Evolutionary conservation across 129 eudicot species (phyloP).

Genomic region (Solidago caesia): DNA sequence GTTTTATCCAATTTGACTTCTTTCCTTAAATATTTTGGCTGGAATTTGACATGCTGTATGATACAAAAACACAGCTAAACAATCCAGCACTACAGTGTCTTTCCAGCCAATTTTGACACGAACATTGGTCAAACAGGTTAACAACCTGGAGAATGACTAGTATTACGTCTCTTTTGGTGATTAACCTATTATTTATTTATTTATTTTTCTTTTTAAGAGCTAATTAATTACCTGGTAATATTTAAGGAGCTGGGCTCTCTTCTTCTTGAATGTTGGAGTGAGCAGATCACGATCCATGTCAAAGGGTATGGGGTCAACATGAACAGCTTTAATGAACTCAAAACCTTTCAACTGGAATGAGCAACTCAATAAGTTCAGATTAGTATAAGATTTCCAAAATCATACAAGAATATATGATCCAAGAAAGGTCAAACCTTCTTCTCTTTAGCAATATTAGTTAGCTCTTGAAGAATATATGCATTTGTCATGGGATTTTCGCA

Average conservation of each 20-base stretch:
- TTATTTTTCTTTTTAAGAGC: background rate
- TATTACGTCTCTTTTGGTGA: background rate
- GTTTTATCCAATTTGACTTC: too few relatives aligned
- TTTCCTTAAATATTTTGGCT: too few relatives aligned
- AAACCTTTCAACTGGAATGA: slow-evolving; percentile 71
- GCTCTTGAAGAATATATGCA: slow-evolving; percentile 58
- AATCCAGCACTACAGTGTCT: too few relatives aligned
- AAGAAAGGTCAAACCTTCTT: slow-evolving; percentile 60
- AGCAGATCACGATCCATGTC: slow-evolving; percentile 92
- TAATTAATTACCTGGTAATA: slow-evolving; percentile 66
- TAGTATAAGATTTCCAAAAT: background rate
- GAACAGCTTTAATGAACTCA: slow-evolving; percentile 74
- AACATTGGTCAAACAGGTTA: background rate
- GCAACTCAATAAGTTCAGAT: background rate
- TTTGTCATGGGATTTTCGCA: slow-evolving; percentile 65
- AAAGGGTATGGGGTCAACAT: slow-evolving; percentile 71
- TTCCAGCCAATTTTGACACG: too few relatives aligned
- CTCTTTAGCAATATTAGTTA: slow-evolving; percentile 60
- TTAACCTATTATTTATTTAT: background rate
- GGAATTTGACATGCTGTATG: too few relatives aligned
- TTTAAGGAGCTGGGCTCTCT: slow-evolving; percentile 67
- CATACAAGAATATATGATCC: background rate
- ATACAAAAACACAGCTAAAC: too few relatives aligned
- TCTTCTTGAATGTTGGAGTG: slow-evolving; percentile 89
- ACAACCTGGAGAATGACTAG: background rate